A percentile compares a stretch with the other conserved stretches of the same genome.
phyloP scores from a whole-genome alignment of 768 basidiomycete species.

The Termitomyces sp. region DNA sequence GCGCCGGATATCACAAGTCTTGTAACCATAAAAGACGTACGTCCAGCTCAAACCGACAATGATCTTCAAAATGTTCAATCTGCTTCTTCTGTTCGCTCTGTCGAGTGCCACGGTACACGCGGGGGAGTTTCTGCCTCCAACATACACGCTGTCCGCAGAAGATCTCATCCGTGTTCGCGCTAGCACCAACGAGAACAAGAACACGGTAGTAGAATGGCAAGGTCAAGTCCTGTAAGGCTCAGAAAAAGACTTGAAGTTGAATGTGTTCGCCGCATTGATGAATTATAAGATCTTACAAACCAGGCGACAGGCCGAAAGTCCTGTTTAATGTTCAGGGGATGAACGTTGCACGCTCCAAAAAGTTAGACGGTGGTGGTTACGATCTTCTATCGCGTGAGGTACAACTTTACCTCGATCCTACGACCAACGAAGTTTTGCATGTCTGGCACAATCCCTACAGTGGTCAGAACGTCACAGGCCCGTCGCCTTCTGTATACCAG shows the following conservation, averaged over 20 bases:
- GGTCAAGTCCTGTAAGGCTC: conserved; percentile 16
- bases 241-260: no score
- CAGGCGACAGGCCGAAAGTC: conserved; percentile 13
- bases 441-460: conserved; percentile 16
- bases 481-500: neutral
- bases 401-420: conserved; percentile 17
- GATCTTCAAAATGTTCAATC: neutral
- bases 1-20: neutral
- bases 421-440: conserved; percentile 12
- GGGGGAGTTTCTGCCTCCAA: neutral
- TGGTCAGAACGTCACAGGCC: conserved; percentile 13
- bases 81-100: neutral
- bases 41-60: neutral
- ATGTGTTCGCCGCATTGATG: neutral
- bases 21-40: neutral
- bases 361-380: conserved; percentile 10
- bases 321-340: conserved; percentile 16
- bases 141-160: neutral
- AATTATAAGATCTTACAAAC: conserved; percentile 11
- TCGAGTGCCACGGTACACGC: neutral
- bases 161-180: conserved; percentile 16
- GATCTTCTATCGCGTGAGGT: conserved; percentile 15
- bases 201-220: conserved; percentile 15
- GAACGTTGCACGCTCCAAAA: conserved; percentile 14
- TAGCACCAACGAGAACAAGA: conserved; percentile 12